Evolutionary conservation across 2,329 filamentous ascomycete species (phyloP), one percentile per base, ranked within the genome.

Genomic region (Claviceps digitariae): DNA sequence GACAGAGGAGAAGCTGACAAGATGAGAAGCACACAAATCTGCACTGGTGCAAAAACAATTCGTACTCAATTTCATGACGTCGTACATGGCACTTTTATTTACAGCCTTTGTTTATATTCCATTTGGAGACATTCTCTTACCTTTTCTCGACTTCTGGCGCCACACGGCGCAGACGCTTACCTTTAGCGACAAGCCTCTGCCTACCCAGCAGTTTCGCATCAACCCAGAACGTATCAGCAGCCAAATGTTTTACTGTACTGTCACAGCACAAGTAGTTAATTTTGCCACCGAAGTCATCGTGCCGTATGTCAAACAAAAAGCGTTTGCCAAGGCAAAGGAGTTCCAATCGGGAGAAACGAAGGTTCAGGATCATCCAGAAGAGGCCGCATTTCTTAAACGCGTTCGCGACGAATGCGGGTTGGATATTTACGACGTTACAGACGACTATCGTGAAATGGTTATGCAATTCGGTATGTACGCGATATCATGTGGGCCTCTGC

Each of bases 51-150:
- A 87, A 55, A 98, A 98, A 73, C 86, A 95, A 36, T 97, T 98
- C 63, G 83, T 97, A 15, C 80, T 97, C 63, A 95, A 96, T 72
- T 95, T 96, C 69, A 91, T 97, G 69, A 95, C 90, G 6, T 95
- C 90, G 0, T 97, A 96, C 66, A 82, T 95, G 51, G 87, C 89
- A 1, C 84, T 94, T n/a, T 84, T 95, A 64, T 78, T 97, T 20
- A 96, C 90, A 0, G 88, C 90, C 0, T 97, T 96, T 61, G 82
- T 96, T 57, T 97, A 96, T 62, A 87, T 95, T 21, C 91, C 91
- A 0, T 97, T 97, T 61, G 91, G 88, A 15, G 81, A 83, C 55
- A 69, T 89, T 47, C 80, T 98, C 12, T 82, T 93, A 0, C 91
- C 93, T 0, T 86, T 94, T 64, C 80, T 98, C 4, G 83, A 95